Base-by-base conservation (phyloP, 345 rosid species). In the Rhizophora apiculata region DNA sequence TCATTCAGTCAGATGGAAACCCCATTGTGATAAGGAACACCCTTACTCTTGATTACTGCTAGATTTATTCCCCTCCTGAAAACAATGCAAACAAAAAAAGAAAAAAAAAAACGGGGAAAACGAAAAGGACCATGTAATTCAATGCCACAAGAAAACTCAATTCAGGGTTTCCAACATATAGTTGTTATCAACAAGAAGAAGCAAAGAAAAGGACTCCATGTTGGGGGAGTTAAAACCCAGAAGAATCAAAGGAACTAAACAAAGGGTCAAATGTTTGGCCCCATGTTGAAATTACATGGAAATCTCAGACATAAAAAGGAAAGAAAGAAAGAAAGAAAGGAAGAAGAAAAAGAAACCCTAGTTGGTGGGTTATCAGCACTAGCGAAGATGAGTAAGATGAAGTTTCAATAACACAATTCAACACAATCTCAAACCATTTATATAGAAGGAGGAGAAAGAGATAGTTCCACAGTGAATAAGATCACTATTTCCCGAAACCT, bases 11-110 rank as follows among this genome's bases (percentile, higher is more conserved):
- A 63, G 65, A 72, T 13, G 64, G 71, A 75, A 65, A 64, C 63
- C 53, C 9, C 60, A 30, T 36, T 46, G 48, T 4, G 3, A 26
- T 59, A 58, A 36, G 16, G 34, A 69, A 76, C 61, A 34, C 34
- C 36, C 69, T 24, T 62, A 60, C 55, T 13, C 49, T 48, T 65
- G 24, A 64, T 39, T 51, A 30, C 31, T 39, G 53, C 57, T 73
- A 60, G 62, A 62, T 74, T 67, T 77, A 70, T 74, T 76, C 54
- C 54, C 62, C 37, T 74, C 64, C 70, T 54, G 75, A 79, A 76
- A 81, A 73, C 75, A 65, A 80, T 71, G 82, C 71, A 3, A 1
- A 24, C 10, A 56, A 24, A 11, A 13, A 55, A 24, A 54, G 21
- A 3, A 73, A 55, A 37, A 72, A 55, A 64, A 64, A 29, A 27